Percentiles rank a stretch among this genome's conserved stretches.
phyloP scores from a whole-genome alignment of 495 filamentous ascomycete genomes.

The Trichoderma erinaceum region DNA sequence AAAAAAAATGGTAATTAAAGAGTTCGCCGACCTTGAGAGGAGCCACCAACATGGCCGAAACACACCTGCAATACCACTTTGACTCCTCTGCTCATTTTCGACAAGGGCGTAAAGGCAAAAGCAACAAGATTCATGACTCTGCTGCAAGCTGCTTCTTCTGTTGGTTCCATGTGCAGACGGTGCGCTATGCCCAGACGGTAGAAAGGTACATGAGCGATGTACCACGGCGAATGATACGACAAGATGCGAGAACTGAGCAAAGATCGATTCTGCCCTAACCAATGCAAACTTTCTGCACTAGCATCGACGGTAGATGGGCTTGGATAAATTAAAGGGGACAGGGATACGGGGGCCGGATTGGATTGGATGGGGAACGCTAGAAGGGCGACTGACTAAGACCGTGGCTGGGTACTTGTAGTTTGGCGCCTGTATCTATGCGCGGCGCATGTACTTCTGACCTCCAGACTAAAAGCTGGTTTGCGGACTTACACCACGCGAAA shows the following conservation, averaged over 20 bases:
- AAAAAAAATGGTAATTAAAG: too few species aligned
- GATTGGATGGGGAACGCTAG: neutral
- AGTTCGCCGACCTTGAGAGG: too few species aligned
- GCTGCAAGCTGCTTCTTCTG: neutral
- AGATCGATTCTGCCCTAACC: neutral
- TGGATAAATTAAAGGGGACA: conserved; percentile 13
- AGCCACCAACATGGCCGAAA: neutral
- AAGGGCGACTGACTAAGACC: neutral
- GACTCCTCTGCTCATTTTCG: neutral
- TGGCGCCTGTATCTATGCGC: neutral
- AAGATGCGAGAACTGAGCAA: neutral
- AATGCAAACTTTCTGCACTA: conserved; percentile 6
- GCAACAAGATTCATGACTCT: neutral
- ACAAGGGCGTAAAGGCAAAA: too few species aligned
- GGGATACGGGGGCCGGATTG: conserved; percentile 10
- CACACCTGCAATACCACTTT: neutral
- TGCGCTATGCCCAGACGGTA: neutral
- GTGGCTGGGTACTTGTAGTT: neutral
- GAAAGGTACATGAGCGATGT: neutral
- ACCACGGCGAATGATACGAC: neutral
- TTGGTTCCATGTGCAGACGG: neutral
- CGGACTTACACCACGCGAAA: too few species aligned
- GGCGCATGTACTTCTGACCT: neutral
- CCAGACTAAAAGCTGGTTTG: too few species aligned
- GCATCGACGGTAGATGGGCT: conserved; percentile 14